Evolutionary conservation across 202 grass and related monocot genomes (phyloP).

Genomic region (Elaeis oleifera): DNA sequence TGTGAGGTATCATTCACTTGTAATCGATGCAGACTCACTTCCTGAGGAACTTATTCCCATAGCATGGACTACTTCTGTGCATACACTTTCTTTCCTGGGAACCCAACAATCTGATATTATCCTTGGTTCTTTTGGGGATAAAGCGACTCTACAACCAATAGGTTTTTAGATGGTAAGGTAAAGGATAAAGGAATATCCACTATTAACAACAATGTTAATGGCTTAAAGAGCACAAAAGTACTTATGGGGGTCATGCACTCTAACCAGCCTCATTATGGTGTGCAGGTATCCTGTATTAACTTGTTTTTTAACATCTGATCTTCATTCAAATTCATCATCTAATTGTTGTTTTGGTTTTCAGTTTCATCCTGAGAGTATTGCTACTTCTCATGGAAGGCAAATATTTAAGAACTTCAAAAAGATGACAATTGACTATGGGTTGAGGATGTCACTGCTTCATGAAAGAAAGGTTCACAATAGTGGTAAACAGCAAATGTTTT

Average conservation of each 20-base stretch:
- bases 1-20: slow-evolving; percentile 95
- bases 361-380: slow-evolving; percentile 98
- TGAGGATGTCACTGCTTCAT: slow-evolving; percentile 30
- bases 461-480: slow-evolving; percentile 93
- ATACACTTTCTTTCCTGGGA: slow-evolving; percentile 58
- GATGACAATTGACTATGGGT: slow-evolving; percentile 57
- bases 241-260: slow-evolving; percentile 80
- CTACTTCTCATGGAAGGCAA: slow-evolving; percentile 77
- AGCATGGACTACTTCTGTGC: slow-evolving; percentile 66
- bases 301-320: no score
- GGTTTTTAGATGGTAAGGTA: slow-evolving; percentile 4
- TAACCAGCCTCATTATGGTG: slow-evolving; percentile 79
- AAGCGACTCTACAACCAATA: slow-evolving; percentile 9
- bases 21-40: slow-evolving; percentile 61
- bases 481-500: slow-evolving; percentile 76
- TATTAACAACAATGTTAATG: slow-evolving; percentile 17
- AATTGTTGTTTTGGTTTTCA: slow-evolving; percentile 28
- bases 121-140: slow-evolving; percentile 17
- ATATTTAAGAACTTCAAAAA: slow-evolving; percentile 90
- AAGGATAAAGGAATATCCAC: slow-evolving; percentile 1
- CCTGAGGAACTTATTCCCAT: slow-evolving; percentile 67
- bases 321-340: slow-evolving; percentile 1
- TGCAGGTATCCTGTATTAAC: slow-evolving; percentile 52
- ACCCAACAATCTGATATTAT: slow-evolving; percentile 30
- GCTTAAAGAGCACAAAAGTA: slow-evolving; percentile 26